Percentiles rank a stretch among this genome's conserved stretches.
Evolutionary conservation across 768 basidiomycete species (phyloP).

Genomic region (Trametes villosa): DNA sequence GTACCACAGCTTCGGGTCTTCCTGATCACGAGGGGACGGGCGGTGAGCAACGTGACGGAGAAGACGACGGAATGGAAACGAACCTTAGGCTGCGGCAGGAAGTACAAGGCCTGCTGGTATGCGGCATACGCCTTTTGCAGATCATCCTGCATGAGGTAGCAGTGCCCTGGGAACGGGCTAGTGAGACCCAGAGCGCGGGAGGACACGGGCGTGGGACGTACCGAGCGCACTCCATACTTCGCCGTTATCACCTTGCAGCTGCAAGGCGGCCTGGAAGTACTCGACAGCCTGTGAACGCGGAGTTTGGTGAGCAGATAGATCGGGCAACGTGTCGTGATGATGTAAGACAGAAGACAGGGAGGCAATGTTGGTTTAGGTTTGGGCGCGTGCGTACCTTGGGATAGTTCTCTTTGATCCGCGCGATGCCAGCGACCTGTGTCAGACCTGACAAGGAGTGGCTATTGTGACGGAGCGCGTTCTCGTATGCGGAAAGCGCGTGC

Average conservation of each 20-base stretch:
- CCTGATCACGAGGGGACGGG: slow-evolving; percentile 41
- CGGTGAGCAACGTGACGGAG: slow-evolving; percentile 10
- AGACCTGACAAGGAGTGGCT: slow-evolving; percentile 88
- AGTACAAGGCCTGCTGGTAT: slow-evolving; percentile 96
- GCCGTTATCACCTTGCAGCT: slow-evolving; percentile 93
- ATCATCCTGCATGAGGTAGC: slow-evolving; percentile 99
- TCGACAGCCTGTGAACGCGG: slow-evolving; percentile 78
- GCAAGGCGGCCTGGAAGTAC: slow-evolving; percentile 92
- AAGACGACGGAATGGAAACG: slow-evolving; percentile 20
- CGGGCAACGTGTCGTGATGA: slow-evolving; percentile 22
- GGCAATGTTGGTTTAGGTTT: slow-evolving; percentile 10
- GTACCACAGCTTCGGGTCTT: slow-evolving; percentile 99
- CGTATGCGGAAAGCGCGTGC: slow-evolving; percentile 90
- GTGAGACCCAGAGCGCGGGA: slow-evolving; percentile 20
- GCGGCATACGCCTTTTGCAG: slow-evolving; percentile 98
- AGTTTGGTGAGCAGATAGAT: slow-evolving; percentile 25
- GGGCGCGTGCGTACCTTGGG: slow-evolving; percentile 68
- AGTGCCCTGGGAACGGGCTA: slow-evolving; percentile 67
- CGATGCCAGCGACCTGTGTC: slow-evolving; percentile 93
- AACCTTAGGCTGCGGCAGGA: slow-evolving; percentile 94
- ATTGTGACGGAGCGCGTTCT: slow-evolving; percentile 94
- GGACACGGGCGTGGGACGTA: slow-evolving; percentile 39
- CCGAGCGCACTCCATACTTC: slow-evolving; percentile 98
- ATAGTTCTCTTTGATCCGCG: slow-evolving; percentile 97
- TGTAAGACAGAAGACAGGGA: slow-evolving; percentile 19